phyloP scores from a whole-genome alignment of 2,329 filamentous ascomycete species.

The Helminthosporium solani region DNA sequence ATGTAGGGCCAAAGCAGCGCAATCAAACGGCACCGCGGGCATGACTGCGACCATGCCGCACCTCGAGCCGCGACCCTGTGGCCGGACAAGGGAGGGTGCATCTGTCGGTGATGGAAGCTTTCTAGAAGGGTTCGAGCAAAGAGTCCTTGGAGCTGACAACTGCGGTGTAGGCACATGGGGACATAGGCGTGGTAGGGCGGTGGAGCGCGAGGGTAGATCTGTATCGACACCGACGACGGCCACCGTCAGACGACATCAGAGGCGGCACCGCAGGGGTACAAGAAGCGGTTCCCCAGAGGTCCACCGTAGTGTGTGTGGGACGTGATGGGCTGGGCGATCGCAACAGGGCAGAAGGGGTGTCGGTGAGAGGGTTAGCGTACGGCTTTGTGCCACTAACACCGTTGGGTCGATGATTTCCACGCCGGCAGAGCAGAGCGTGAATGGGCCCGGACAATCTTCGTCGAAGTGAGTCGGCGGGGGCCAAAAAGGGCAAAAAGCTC shows the following conservation, averaged over 20 bases:
- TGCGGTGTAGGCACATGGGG: too few species aligned
- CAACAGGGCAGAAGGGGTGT: constrained; percentile 1
- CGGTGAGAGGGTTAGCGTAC: neutral
- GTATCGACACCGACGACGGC: constrained; percentile 6
- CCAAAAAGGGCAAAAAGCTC: constrained; percentile 9
- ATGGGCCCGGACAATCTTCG: constrained; percentile 11
- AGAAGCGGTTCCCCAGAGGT: constrained; percentile 11
- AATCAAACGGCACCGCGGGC: constrained; percentile 24
- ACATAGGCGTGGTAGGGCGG: too few species aligned
- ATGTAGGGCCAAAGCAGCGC: constrained; percentile 21
- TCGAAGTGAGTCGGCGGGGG: constrained; percentile 7
- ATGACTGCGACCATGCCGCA: constrained; percentile 15
- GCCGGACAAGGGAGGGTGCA: constrained; percentile 13
- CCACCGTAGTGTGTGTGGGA: constrained; percentile 3
- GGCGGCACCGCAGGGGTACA: constrained; percentile 17
- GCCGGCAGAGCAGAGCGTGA: neutral
- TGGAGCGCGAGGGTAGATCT: neutral
- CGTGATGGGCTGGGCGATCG: constrained; percentile 18
- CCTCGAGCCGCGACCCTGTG: constrained; percentile 10
- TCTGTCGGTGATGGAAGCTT: constrained; percentile 19
- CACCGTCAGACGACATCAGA: constrained; percentile 32
- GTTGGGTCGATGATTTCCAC: constrained; percentile 4
- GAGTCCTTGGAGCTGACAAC: neutral
- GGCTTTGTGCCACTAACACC: constrained; percentile 3
- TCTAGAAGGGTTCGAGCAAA: constrained; percentile 10